phyloP scores from a whole-genome alignment of 148 eudicot genomes.

The Camellia granthamiana region DNA sequence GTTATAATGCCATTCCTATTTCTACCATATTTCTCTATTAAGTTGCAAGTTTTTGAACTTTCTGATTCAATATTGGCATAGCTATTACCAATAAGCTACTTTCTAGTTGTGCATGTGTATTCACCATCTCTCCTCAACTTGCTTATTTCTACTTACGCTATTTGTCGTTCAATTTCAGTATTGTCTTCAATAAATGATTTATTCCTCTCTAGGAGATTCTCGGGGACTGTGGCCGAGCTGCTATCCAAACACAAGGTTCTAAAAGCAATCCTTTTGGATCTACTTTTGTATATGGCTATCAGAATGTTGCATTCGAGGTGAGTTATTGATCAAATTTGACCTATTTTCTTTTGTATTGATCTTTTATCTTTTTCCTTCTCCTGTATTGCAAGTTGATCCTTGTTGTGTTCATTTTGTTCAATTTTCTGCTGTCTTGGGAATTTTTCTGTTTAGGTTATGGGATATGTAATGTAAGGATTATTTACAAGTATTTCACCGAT shows the following conservation, averaged over 20 bases:
- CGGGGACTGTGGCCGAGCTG: slow-evolving; percentile 94
- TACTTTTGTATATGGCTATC: slow-evolving; percentile 94
- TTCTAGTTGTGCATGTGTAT: background rate
- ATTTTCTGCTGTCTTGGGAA: background rate
- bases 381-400: slow-evolving; percentile 6
- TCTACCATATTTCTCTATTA: background rate
- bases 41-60: slow-evolving; percentile 7
- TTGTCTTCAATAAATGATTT: background rate
- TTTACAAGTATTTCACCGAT: background rate
- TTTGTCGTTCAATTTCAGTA: background rate
- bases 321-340: slow-evolving; percentile 15
- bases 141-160: background rate
- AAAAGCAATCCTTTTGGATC: slow-evolving; percentile 92
- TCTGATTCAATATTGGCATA: background rate
- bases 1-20: background rate
- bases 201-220: slow-evolving; percentile 68
- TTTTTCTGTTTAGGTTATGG: background rate
- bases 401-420: slow-evolving; percentile 2
- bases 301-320: slow-evolving; percentile 93
- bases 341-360: background rate
- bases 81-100: background rate
- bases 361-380: background rate
- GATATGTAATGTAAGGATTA: background rate
- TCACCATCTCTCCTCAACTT: slow-evolving; percentile 2
- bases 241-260: slow-evolving; percentile 94